Evolutionary conservation across 306 rosid species (phyloP).

Genomic region (Hippophae tibetana): DNA sequence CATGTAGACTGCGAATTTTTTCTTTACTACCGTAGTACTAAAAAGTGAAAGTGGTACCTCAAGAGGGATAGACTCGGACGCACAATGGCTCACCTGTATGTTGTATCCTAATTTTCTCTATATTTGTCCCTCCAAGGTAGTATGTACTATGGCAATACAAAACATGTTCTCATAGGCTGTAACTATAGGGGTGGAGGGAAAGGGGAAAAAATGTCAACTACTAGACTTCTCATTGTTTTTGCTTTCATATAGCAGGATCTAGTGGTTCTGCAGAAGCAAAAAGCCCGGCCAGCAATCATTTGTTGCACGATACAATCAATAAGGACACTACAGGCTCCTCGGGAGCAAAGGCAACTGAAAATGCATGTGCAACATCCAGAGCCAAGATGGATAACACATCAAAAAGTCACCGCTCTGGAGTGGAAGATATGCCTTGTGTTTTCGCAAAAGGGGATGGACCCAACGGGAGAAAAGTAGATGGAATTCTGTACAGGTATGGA

Average conservation of each 20-base stretch:
- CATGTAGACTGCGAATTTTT: no score
- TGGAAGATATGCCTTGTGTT: slow-evolving; percentile 85
- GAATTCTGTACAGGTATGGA: slow-evolving; percentile 82
- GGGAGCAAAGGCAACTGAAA: slow-evolving; percentile 28
- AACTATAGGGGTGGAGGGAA: no score
- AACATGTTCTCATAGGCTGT: no score
- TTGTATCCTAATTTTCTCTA: no score
- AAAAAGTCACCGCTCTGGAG: slow-evolving; percentile 46
- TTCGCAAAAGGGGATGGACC: slow-evolving; percentile 83
- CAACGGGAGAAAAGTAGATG: slow-evolving; percentile 70
- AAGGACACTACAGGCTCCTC: slow-evolving; percentile 39
- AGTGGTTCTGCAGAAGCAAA: slow-evolving; percentile 49
- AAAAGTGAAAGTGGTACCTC: no score
- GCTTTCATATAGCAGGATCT: slow-evolving; percentile 45
- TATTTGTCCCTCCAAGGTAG: no score
- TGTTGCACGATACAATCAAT: slow-evolving; percentile 33
- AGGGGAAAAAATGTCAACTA: no score
- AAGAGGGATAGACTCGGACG: no score
- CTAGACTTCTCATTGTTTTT: slow-evolving; percentile 11
- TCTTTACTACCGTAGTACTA: no score
- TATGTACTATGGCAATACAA: no score
- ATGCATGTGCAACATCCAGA: slow-evolving; percentile 28
- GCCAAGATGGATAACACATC: slow-evolving; percentile 30
- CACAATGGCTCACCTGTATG: no score
- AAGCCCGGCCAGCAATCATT: slow-evolving; percentile 43